Base-by-base conservation (phyloP, 495 filamentous ascomycete genomes). In the Penicillium goetzii region DNA sequence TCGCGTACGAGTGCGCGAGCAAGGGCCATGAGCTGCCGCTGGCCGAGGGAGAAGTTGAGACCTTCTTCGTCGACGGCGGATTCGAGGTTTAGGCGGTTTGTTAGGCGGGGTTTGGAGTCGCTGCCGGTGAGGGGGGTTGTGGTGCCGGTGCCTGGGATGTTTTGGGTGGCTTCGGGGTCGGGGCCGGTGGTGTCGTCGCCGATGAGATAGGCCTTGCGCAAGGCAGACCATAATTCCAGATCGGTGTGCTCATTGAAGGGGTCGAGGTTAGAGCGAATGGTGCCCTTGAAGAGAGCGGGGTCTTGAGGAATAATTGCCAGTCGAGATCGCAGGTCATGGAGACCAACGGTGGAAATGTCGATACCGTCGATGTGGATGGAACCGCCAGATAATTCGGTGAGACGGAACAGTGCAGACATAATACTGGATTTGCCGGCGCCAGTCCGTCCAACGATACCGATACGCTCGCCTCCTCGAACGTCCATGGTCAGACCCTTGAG, bases 251-350 rank as follows among this genome's bases (percentile, higher is more conserved):
- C 89, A 68, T 86, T 83, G 79, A 97, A 97, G 0, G 94, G 94
- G 69, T 97, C 94, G 7, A 99, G 84, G 70, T 99, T 99, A 59
- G 85, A 88, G 14, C 95, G 87, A 9, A 99, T 87, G 0, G 94
- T 97, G 45, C 94, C 94, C 32, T 87, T 86, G 85, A 99, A 99
- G 1, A 99, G 85, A 0, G 95, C 97, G 2, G 94, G 94, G 70
- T 97, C 94, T 74, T 99, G 94, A 1, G 94, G 94, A 71, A 99
- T 97, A 78, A 97, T 97, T 28, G 94, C 90, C 0, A 99, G 83
- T 7, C 93, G 86, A 4, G 90, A 93, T 8, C 94, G 89, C 41
- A 99, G 86, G 65, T 96, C 92, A 36, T 92, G 86, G 0, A 97
- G 85, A 4, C 94, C 93, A 32, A 99, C 80, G 0, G 81, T 93